Evolutionary conservation across 2,329 filamentous ascomycete species (phyloP).

Genomic region (Aspergillus amoenus): DNA sequence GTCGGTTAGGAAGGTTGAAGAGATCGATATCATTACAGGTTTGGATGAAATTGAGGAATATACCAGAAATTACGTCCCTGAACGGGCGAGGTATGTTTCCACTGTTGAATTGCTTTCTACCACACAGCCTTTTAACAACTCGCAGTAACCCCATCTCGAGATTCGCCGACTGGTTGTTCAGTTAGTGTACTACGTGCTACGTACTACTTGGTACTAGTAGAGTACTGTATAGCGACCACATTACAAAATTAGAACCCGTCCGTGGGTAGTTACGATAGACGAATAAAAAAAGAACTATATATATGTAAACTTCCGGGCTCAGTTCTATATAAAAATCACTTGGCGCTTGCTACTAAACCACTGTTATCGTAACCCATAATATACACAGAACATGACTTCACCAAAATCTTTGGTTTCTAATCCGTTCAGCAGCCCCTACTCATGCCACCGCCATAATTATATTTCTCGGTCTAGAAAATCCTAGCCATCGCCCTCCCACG

Average conservation of each 20-base stretch:
- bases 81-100: constrained; percentile 51
- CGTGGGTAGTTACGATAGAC: not conserved
- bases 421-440: not conserved
- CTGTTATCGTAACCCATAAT: not conserved
- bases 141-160: constrained; percentile 26
- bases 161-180: constrained; percentile 22
- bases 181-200: not conserved
- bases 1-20: constrained; percentile 53
- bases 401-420: not conserved
- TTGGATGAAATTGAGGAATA: constrained; percentile 69
- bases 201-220: not conserved
- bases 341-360: not conserved
- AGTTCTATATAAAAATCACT: not conserved
- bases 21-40: constrained; percentile 64
- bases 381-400: not conserved
- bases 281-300: not conserved
- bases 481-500: not conserved
- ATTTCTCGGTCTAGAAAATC: too few relatives aligned
- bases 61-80: constrained; percentile 58
- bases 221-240: not conserved
- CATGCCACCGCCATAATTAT: not conserved
- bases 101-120: not conserved
- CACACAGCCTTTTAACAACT: not conserved
- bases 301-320: not conserved
- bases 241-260: not conserved